Evolutionary conservation across 225 moss, liverwort and hornwort species (phyloP), one percentile per base, ranked within the genome.

Genomic region (Anthoceros angustus): DNA sequence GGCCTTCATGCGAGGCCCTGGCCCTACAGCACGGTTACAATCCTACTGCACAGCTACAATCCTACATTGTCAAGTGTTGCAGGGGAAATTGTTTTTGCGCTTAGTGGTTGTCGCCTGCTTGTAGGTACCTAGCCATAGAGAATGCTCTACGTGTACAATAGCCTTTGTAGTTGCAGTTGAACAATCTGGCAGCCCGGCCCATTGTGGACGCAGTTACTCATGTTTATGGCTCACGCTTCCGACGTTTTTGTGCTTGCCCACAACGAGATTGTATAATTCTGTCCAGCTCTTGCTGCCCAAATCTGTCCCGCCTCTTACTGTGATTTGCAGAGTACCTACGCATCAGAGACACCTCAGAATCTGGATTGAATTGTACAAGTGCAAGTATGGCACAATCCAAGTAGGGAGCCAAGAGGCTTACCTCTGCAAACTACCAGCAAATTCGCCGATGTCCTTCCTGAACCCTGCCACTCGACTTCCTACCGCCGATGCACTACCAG

Each of bases 321-420:
- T 74, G 66, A 42, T 67, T 74, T 12, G 61, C 25, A 43, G 70
- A 43, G 42, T 74, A 74, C 42, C 74, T 74, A 62, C 23, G 62
- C 2, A 32, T 1, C 32, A 32, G 32, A 32, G 32, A 32, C 32
- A 18, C 15, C 0, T 18, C 25, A 8, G 6, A 60, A n/a, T 8
- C 2, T 42, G 38, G 39, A 66, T 11, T 25, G 14, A 3, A 12
- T 25, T 26, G 42, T 25, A 40, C 26, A 5, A 24, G 24, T 7
- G 3, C 42, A 14, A 3, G 7, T 50, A 21, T 43, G 39, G 12
- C 16, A 16, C 6, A 11, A 11, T 46, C 45, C 11, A 46, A 11
- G 16, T 11, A 5, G 5, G 2, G 2, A 46, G 45, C 6, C 45
- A 2, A 46, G 4, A 20, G 55, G 5, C 18, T 20, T 55, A 55